Percentiles rank a stretch among this genome's conserved stretches.
Conservation (phyloP, 495 filamentous ascomycete species). For the Talaromyces wortmannii region DNA sequence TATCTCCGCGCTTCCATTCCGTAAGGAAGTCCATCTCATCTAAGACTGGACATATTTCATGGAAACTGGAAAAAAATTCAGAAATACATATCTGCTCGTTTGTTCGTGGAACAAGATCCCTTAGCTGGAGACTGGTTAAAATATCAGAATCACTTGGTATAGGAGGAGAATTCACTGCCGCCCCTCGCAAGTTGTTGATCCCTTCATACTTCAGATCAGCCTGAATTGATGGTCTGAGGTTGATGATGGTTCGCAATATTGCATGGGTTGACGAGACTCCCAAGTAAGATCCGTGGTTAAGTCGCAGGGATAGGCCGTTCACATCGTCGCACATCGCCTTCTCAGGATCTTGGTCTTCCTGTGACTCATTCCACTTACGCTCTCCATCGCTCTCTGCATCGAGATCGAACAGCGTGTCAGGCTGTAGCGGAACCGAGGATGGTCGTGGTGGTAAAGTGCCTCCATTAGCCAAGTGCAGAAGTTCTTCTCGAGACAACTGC, state of each 20-base stretch:
- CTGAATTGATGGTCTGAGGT: constrained; percentile 51
- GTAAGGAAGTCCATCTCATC: constrained; percentile 62
- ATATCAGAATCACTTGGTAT: background rate
- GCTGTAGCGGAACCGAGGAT: background rate
- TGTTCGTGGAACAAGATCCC: background rate
- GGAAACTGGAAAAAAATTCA: constrained; percentile 63
- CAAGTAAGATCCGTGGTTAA: constrained; percentile 60
- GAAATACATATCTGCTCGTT: constrained; percentile 39
- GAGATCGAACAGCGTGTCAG: constrained; percentile 6
- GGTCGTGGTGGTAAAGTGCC: constrained; percentile 3
- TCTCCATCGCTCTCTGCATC: constrained; percentile 10
- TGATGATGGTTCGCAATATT: constrained; percentile 60
- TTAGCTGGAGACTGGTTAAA: background rate
- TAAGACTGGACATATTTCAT: constrained; percentile 62
- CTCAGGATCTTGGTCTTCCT: constrained; percentile 7
- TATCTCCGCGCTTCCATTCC: constrained; percentile 52
- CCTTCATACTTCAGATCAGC: constrained; percentile 42
- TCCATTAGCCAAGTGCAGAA: constrained; percentile 9
- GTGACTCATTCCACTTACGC: constrained; percentile 11
- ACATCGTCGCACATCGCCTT: constrained; percentile 51
- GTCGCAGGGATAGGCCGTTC: constrained; percentile 57
- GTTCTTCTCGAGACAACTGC: constrained; percentile 9
- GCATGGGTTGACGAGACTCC: constrained; percentile 65
- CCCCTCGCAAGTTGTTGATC: constrained; percentile 25
- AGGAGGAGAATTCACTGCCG: too few species aligned